Evolutionary conservation across 495 filamentous ascomycete species (phyloP).

Genomic region (Xylaria palmicola): DNA sequence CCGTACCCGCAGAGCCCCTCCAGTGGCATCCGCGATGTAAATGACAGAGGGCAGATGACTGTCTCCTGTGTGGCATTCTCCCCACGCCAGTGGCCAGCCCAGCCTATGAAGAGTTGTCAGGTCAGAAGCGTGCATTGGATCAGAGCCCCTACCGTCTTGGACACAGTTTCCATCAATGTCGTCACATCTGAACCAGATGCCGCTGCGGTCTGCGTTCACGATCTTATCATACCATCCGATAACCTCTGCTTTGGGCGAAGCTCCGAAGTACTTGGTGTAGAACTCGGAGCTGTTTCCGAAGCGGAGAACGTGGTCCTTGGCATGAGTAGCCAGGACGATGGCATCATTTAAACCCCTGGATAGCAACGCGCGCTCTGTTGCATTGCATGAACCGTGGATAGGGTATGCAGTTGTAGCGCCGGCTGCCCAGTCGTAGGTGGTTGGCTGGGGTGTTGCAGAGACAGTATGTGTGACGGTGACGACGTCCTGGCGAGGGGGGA

Average conservation of each 20-base stretch:
- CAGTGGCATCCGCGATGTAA: slow-evolving; percentile 46
- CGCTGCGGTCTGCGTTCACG: slow-evolving; percentile 44
- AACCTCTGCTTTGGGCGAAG: slow-evolving; percentile 45
- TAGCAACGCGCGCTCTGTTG: slow-evolving; percentile 50
- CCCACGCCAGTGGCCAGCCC: slow-evolving; percentile 61
- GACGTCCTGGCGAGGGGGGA: slow-evolving; percentile 7
- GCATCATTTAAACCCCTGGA: slow-evolving; percentile 48
- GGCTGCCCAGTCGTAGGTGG: slow-evolving; percentile 19
- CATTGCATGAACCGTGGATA: slow-evolving; percentile 58
- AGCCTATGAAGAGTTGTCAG: slow-evolving; percentile 36
- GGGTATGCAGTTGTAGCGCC: slow-evolving; percentile 30
- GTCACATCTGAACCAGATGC: slow-evolving; percentile 57
- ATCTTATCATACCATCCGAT: slow-evolving; percentile 55
- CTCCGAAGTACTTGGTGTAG: slow-evolving; percentile 59
- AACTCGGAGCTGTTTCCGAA: slow-evolving; percentile 50
- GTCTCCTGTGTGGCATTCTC: slow-evolving; percentile 57
- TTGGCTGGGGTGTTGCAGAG: neutral
- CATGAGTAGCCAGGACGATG: slow-evolving; percentile 47
- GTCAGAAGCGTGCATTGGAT: neutral
- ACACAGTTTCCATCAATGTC: slow-evolving; percentile 58
- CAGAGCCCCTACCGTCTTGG: slow-evolving; percentile 35
- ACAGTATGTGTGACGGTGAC: slow-evolving; percentile 16
- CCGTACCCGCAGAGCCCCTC: slow-evolving; percentile 53
- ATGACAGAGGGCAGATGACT: slow-evolving; percentile 60
- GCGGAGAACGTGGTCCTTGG: slow-evolving; percentile 46